Base-by-base conservation (phyloP, 2,329 filamentous ascomycete genomes). In the Pestalotiopsis sp. region DNA sequence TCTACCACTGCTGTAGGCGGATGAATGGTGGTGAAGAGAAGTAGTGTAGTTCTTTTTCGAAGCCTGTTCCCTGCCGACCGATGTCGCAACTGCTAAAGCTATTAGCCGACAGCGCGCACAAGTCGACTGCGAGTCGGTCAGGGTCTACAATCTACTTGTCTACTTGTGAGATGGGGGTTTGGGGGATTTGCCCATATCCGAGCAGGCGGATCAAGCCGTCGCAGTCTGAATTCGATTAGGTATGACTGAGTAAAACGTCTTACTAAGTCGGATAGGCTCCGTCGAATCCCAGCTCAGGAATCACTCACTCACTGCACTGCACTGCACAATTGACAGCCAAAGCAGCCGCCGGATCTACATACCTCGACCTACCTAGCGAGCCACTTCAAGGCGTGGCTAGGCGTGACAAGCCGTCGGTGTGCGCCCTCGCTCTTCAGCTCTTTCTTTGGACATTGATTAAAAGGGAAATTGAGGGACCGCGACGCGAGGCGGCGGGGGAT, bases 241-340 rank as follows among this genome's bases (percentile, higher is more conserved):
- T 62, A 62, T 31, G 59, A 62, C 59, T 62, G 27, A 62, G n/a
- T 62, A 62, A 62, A 36, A 31, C 31, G 27, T n/a, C 59, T 62
- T 62, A 39, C 27, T 62, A 62, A 62, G 59, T 62, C 59, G 59
- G 27, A 36, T 27, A 27, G 11, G 27, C 14, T 20, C 27, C n/a
- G 31, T 62, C 59, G 59, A 36, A 36, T 62, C 27, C 17, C 59
- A 39, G 7, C 38, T 12, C 27, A 36, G 31, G 14, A 36, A 25
- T 59, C 27, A 27, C 11, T 36, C 57, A 61, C 17, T 17, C 59
- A 36, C 45, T n/a, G 45, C 6, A 52, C 20, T n/a, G 45, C 45
- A 52, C 20, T n/a, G 45, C 45, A 52, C 41, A 49, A 14, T 49
- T 14, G 41, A 49, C 45, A 52, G 17, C 17, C 17, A 23, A n/a